Evolutionary conservation across 768 basidiomycete species (phyloP).

Genomic region (Mycena floridula): DNA sequence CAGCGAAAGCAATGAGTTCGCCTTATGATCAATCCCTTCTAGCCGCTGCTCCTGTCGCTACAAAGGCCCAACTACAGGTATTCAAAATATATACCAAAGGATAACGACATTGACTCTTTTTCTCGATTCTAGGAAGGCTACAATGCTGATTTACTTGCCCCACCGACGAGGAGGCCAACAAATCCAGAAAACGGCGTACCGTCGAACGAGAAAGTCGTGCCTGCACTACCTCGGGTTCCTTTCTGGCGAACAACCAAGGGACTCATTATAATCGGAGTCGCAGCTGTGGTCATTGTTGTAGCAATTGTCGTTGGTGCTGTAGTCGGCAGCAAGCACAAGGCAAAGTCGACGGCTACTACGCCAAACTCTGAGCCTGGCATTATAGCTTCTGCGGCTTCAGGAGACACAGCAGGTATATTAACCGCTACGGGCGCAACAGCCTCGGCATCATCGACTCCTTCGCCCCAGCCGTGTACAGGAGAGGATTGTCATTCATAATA

Average conservation of each 20-base stretch:
- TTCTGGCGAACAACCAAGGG: conserved; percentile 44
- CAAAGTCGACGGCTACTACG: not conserved
- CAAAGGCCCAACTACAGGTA: conserved; percentile 37
- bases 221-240: conserved; percentile 23
- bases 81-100: conserved; percentile 2
- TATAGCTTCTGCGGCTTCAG: too few species aligned
- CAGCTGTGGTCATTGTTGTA: conserved; percentile 36
- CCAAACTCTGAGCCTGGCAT: too few species aligned
- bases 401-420: too few species aligned
- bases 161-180: conserved; percentile 10
- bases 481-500: too few species aligned
- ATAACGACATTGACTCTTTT: not conserved
- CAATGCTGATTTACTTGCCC: conserved; percentile 28
- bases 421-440: too few species aligned
- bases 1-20: too few species aligned
- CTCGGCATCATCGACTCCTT: too few species aligned
- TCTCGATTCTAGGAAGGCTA: conserved; percentile 34
- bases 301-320: conserved; percentile 55
- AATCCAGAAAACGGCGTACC: not conserved
- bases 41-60: conserved; percentile 33
- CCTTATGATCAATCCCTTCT: conserved; percentile 37
- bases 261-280: conserved; percentile 31
- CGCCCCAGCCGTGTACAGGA: too few species aligned
- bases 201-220: not conserved
- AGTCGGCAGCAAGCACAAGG: conserved; percentile 33